Percentiles rank a stretch among this genome's conserved stretches.
Conservation (phyloP, 768 basidiomycete species). For the Kwoniella sp. region DNA sequence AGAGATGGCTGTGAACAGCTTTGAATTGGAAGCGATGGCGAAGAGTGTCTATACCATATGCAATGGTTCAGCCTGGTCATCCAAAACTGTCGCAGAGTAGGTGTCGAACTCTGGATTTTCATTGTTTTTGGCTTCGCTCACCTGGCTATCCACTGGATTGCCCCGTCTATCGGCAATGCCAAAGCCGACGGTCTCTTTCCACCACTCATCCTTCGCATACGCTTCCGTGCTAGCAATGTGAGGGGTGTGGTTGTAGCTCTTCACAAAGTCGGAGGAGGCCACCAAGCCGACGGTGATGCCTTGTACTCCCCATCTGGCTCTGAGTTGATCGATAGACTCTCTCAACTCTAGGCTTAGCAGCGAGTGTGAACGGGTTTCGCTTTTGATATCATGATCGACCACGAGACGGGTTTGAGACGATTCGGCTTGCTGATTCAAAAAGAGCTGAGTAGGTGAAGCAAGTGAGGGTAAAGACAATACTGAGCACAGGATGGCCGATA, state of each 20-base stretch:
- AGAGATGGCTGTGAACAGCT: conserved; percentile 43
- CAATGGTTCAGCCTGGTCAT: not conserved
- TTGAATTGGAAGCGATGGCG: conserved; percentile 51
- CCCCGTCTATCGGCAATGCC: conserved; percentile 11
- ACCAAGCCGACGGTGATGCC: conserved; percentile 18
- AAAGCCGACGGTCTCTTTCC: conserved; percentile 8
- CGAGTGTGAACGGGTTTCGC: not conserved
- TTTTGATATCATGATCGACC: not conserved
- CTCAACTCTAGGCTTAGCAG: conserved; percentile 3
- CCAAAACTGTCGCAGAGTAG: no score
- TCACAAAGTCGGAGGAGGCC: conserved; percentile 11
- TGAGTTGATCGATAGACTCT: conserved; percentile 4
- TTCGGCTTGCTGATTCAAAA: not conserved
- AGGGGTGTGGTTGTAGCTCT: not conserved
- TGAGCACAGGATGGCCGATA: not conserved
- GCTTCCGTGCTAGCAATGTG: not conserved
- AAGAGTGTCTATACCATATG: conserved; percentile 36
- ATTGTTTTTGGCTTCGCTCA: conserved; percentile 1
- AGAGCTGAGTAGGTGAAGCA: not conserved
- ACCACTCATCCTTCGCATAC: conserved; percentile 1
- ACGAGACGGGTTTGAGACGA: no score
- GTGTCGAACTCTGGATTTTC: no score
- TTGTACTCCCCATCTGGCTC: conserved; percentile 13
- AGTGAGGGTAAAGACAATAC: no score
- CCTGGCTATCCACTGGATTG: conserved; percentile 9